These are phyloP conservation scores for Colletotrichum gloeosporioides DNA, from an alignment of 2,329 filamentous ascomycete genomes.

Conservation along the genomic window DNA sequence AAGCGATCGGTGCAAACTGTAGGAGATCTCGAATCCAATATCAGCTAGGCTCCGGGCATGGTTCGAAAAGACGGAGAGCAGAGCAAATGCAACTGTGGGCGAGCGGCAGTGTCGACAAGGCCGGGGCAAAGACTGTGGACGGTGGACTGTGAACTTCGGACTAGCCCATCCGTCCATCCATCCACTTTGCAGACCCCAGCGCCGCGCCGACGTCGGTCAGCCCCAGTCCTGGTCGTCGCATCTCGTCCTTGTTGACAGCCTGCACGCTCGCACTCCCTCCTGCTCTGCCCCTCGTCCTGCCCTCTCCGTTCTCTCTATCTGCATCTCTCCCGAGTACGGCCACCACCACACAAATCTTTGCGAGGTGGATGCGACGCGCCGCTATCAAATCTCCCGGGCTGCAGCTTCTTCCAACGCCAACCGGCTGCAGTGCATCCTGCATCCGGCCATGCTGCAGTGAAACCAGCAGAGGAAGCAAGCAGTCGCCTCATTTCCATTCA, in stretches of 20 bases:
- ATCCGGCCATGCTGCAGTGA: background rate
- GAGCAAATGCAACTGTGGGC: background rate
- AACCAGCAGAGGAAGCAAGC: background rate
- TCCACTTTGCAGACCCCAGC: constrained; percentile 5
- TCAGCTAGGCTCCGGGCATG: background rate
- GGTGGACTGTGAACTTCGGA: background rate
- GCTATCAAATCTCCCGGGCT: background rate
- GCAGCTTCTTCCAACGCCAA: background rate
- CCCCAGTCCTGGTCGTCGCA: background rate
- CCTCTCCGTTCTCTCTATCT: background rate
- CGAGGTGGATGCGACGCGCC: background rate
- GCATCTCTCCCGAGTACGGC: background rate
- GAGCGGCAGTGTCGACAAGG: background rate
- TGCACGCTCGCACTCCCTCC: background rate
- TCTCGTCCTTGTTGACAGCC: background rate
- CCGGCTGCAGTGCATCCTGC: constrained; percentile 6
- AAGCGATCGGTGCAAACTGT: constrained; percentile 11
- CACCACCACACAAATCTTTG: background rate
- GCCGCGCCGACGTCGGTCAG: constrained; percentile 16
- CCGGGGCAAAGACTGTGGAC: background rate
- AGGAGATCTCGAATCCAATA: constrained; percentile 3
- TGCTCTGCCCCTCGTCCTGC: background rate
- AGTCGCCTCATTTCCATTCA: background rate
- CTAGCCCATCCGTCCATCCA: background rate
- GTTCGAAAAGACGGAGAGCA: background rate